phyloP scores from a whole-genome alignment of 2,329 filamentous ascomycete genomes.

The Aspergillus sp. region DNA sequence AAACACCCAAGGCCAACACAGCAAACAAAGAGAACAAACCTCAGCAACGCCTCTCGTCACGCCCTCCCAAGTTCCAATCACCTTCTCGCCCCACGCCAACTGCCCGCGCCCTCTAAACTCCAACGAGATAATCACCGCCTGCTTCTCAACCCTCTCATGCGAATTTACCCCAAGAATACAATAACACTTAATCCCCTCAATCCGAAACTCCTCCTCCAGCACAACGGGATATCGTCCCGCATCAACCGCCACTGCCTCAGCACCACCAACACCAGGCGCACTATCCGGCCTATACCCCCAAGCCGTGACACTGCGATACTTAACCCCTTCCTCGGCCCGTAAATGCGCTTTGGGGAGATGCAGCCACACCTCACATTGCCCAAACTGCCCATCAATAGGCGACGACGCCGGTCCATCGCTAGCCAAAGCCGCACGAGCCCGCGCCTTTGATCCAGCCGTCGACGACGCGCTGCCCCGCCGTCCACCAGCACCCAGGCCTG shows the following conservation, averaged over 20 bases:
- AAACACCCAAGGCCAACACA: not conserved
- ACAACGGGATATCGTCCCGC: conserved; percentile 21
- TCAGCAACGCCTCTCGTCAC: conserved; percentile 34
- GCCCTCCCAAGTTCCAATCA: conserved; percentile 33
- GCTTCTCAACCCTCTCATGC: conserved; percentile 46
- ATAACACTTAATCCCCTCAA: conserved; percentile 39
- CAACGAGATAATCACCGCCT: conserved; percentile 40
- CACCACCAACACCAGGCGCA: conserved; percentile 8
- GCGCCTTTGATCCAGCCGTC: conserved; percentile 9
- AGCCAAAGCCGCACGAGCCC: conserved; percentile 5
- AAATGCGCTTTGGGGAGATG: conserved; percentile 41
- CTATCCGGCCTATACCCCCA: conserved; percentile 26
- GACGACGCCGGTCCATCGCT: conserved; percentile 1
- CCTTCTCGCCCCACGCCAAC: conserved; percentile 24
- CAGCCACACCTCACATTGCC: conserved; percentile 32
- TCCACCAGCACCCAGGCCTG: conserved; percentile 9
- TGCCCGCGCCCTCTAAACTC: conserved; percentile 29
- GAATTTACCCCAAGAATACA: conserved; percentile 48
- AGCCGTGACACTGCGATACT: conserved; percentile 29
- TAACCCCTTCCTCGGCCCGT: conserved; percentile 37
- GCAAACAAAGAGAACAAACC: conserved; percentile 19
- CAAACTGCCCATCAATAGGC: conserved; percentile 24
- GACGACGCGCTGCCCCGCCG: conserved; percentile 14
- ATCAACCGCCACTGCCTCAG: conserved; percentile 13
- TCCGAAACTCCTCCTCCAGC: conserved; percentile 33